Base-by-base conservation (phyloP, 352 stramenopile genomes). In the Globisporangium parvum region DNA sequence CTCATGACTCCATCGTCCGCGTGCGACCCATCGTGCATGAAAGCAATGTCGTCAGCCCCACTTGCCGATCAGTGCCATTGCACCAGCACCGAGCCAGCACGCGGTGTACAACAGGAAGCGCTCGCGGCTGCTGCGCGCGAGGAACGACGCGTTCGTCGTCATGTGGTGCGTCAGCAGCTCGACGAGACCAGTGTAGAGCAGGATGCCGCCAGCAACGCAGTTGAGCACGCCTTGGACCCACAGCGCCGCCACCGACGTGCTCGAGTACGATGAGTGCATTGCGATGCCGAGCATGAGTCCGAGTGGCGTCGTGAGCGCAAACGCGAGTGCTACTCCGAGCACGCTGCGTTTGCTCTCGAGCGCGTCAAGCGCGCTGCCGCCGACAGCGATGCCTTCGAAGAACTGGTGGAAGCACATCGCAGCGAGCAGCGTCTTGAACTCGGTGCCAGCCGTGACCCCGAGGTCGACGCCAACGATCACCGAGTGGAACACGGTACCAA, bases 341-440 rank as follows among this genome's bases (percentile, higher is more conserved):
- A 85, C 62, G 18, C 72, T 85, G 9, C 59, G 53, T 44, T 69
- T 56, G 20, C 44, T 70, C 49, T 77, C 60, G 35, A 85, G 63
- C 0, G 72, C 70, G 14, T 59, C 59, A 20, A 85, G 46, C 12
- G 75, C 70, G 47, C 60, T 75, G 44, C 62, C 69, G 41, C 78
- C 67, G 37, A 91, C 69, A 10, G 78, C 73, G 45, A 89, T 69
- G 59, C 76, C 78, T 37, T 88, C 75, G 59, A 89, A 89, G 60
- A 91, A 88, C 61, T 89, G 80, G 57, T 89, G 77, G 66, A 91
- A 86, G 58, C 73, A 77, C 39, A 91, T 67, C 18, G 77, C 80
- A 3, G 63, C 74, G 9, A 91, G 66, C 35, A 88, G 68, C 33
- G 75, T 79, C 60, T 73, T 73, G 67, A 87, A 88, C 21, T 77